Evolutionary conservation across 495 filamentous ascomycete species (phyloP), one percentile per base, ranked within the genome.

Genomic region (Pyrenopolyporus hunteri): DNA sequence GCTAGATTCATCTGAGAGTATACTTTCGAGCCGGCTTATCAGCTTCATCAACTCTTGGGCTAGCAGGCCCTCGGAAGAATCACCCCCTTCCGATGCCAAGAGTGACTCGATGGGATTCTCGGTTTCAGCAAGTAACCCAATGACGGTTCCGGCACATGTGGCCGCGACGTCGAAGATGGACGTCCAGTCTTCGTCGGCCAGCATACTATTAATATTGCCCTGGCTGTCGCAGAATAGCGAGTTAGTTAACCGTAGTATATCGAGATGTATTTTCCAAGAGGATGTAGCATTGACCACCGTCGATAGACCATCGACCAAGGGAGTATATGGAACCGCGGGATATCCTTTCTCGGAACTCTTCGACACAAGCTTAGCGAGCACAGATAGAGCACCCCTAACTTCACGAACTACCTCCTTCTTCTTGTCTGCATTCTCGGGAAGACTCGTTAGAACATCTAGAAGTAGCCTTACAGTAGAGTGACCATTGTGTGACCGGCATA

Each of bases 401-500:
- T 83, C 78, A 11, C 82, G 75, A 28, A 86, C 77, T 9, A 65
- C 61, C 51, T 88, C 86, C 48, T 82, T 80, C 52, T 83, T 87
- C 53, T 81, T 83, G 39, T 73, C 72, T 10, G 71, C 63, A 40
- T 81, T 76, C 28, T 73, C 69, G 10, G 78, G 72, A 45, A 80
- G 77, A 25, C 80, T 79, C 50, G 80, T 73, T 49, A 91, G 65
- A 31, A 89, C 85, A 49, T 83, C 80, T 49, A 89, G 77, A 8
- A 93, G 72, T 14, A 85, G 81, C 49, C 81, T 77, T 22, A 91
- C 78, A 58, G 88, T 88, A 35, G 86, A 85, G 47, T 85, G 83
- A 25, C 90, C 89, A 58, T 90, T 84, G 59, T 91, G 89, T 3
- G 92, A 96, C 64, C 83, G 87, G 62, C 88, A 89, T 6, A 96